phyloP scores from a whole-genome alignment of 306 rosid genomes.

The Pachyrhizus erosus region DNA sequence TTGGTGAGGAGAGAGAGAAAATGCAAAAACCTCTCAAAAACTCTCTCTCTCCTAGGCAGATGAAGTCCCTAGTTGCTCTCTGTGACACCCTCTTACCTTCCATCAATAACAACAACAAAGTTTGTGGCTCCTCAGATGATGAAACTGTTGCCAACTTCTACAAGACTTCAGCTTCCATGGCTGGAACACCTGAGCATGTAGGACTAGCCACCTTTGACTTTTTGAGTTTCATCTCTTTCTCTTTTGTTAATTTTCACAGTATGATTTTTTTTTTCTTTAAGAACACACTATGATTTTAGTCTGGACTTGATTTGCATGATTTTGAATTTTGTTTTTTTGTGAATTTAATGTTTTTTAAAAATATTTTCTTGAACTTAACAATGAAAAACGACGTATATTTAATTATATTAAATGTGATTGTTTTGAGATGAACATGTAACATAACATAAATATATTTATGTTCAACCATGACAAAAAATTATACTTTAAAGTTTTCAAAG shows the following conservation, averaged over 20 bases:
- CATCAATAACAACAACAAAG: conserved; percentile 13
- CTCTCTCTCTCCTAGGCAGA: conserved; percentile 60
- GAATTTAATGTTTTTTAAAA: not conserved
- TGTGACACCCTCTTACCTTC: conserved; percentile 80
- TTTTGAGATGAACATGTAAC: not conserved
- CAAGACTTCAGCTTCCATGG: conserved; percentile 68
- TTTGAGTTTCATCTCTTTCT: not conserved
- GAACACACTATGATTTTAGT: no score
- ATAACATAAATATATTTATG: not conserved
- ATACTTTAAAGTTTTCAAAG: not conserved
- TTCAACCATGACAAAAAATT: not conserved
- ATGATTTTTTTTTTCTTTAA: no score
- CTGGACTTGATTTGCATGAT: not conserved
- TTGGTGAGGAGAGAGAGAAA: conserved; percentile 4
- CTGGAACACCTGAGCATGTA: conserved; percentile 69
- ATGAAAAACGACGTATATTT: not conserved
- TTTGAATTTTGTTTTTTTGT: not conserved
- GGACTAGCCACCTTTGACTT: not conserved
- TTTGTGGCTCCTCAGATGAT: conserved; percentile 1
- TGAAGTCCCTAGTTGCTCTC: conserved; percentile 67
- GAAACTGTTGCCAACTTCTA: conserved; percentile 51
- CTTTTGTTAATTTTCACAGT: not conserved
- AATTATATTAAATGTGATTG: not conserved
- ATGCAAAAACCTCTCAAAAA: conserved; percentile 10
- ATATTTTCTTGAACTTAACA: not conserved